These are phyloP conservation scores for Paecilomyces formosus DNA, from an alignment of 2,329 filamentous ascomycete species.

Conservation along the genomic window DNA sequence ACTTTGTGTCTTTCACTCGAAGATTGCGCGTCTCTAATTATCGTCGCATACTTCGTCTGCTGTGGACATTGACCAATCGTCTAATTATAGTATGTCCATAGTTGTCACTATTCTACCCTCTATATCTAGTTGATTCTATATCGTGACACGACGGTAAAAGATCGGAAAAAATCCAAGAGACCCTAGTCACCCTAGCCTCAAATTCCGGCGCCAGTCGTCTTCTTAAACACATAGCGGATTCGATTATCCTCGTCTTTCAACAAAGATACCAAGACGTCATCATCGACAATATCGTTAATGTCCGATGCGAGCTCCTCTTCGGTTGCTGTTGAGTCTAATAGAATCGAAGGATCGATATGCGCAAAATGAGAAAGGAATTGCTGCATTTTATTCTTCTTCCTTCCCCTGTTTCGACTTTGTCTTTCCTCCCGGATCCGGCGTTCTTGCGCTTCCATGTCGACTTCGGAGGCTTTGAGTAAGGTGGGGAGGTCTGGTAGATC, in stretches of 20 bases:
- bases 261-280: slow-evolving; percentile 25
- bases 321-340: slow-evolving; percentile 6
- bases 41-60: too few species aligned
- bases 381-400: slow-evolving; percentile 24
- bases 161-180: not conserved
- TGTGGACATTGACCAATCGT: not conserved
- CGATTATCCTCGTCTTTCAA: slow-evolving; percentile 32
- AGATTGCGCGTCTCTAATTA: too few species aligned
- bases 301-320: slow-evolving; percentile 12
- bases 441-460: slow-evolving; percentile 30
- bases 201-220: slow-evolving; percentile 18
- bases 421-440: slow-evolving; percentile 11
- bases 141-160: not conserved
- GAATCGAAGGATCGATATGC: slow-evolving; percentile 33
- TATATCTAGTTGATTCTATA: not conserved
- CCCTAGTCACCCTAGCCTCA: not conserved
- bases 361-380: slow-evolving; percentile 36
- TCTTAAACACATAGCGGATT: slow-evolving; percentile 34
- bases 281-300: slow-evolving; percentile 21
- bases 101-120: not conserved
- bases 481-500: slow-evolving; percentile 22
- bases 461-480: slow-evolving; percentile 33
- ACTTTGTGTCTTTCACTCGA: too few species aligned
- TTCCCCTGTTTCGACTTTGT: slow-evolving; percentile 1
- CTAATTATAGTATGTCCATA: not conserved